Evolutionary conservation across 192 early-diverging fungal species (phyloP), one percentile per base, ranked within the genome.

Genomic region (Mortierella claussenii): DNA sequence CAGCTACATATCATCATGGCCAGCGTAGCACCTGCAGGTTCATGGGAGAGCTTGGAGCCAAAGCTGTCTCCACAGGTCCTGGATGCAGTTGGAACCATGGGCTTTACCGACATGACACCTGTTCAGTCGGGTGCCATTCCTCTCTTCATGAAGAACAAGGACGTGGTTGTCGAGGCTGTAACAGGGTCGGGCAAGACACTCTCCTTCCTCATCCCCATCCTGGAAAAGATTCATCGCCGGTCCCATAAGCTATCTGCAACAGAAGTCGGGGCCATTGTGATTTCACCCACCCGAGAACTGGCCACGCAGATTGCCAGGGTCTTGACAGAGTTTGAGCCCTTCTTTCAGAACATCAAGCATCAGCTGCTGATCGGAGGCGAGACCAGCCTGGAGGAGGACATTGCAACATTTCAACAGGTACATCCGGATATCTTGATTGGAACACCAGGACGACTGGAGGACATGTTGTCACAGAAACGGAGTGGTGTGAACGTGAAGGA

Each of bases 131-230:
- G 90, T 4, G 90, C 95, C 0, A 97, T 98, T 40, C 97, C 97
- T 9, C 86, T 94, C 23, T 96, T 98, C 67, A 80, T 95, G 79
- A 87, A 91, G 64, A 89, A 93, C 73, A 95, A 96, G 79, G 97
- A 99, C 81, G 96, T 99, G 0, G 92, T 99, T 5, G 96, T 97
- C 15, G 95, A 97, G 85, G 97, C 96, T 8, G 94, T 94, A 10
- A 98, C 97, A 2, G 97, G 97, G 13, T 98, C 97, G 0, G 97
- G 97, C 47, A 98, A 98, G 68, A 98, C 97, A 3, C 84, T 97
- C 9, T 81, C 95, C 7, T 98, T 97, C 81, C 82, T 96, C 2
- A 89, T 97, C 23, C 97, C 97, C 13, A 86, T 96, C 23, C 85
- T 99, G 20, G 95, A 97, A 69, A 94, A 96, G 71, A 84, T 97